Evolutionary conservation across 768 basidiomycete species (phyloP), one percentile per base, ranked within the genome.

Genomic region (Mycena albidolilacea): DNA sequence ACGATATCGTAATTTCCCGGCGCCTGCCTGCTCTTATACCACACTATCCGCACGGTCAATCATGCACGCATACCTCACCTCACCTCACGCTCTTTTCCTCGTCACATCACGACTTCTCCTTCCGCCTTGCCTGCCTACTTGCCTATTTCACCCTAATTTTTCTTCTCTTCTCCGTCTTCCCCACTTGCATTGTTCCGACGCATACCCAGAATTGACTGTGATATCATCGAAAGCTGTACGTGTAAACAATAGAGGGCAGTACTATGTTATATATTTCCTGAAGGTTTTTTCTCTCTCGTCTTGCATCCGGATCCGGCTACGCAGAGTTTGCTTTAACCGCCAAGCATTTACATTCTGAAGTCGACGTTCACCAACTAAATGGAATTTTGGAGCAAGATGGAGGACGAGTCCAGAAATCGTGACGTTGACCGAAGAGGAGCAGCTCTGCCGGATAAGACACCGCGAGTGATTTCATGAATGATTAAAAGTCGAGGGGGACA

Each of bases 201-300:
- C 74, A 75, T 75, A 75, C 74, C 74, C 74, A 75, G 74, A 75
- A 71, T 68, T 69, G 74, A 75, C 69, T 71, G 74, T 71, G 74
- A 75, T 75, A 75, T 75, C 74, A 72, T 69, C 62, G n/a, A 67
- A 63, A 60, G 59, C 46, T 67, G 68, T 75, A 72, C 71, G 71
- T 72, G 70, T 75, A 75, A 71, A 72, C 70, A 70, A 69, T 75
- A 75, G 74, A 75, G 67, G 73, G 57, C 68, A 75, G 64, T 62
- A 65, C 67, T 64, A 68, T 67, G 71, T 59, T 72, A 72, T 72
- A 72, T 72, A 72, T 72, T 72, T 68, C 54, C 44, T 61, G 44
- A 48, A 59, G n/a, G 48, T 61, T 59, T 4, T 15, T 46, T 60
- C 19, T 50, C 17, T 21, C 6, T 17, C 3, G n/a, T 50, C n/a